phyloP scores from a whole-genome alignment of 1,284 basidiomycete genomes.

The Porodaedalea pini region DNA sequence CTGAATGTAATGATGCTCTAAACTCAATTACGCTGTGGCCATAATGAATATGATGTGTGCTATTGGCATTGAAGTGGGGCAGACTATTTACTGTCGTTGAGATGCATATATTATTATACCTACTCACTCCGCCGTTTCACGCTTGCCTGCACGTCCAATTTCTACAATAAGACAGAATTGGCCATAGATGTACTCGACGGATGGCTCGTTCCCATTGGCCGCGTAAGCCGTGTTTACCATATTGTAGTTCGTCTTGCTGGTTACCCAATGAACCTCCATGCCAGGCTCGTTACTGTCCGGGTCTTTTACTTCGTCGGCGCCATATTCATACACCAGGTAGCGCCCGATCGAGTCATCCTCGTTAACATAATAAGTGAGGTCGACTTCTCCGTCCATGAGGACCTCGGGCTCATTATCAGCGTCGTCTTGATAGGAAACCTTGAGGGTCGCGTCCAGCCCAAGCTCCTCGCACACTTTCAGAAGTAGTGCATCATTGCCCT shows the following conservation, averaged over 20 bases:
- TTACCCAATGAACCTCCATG: not conserved
- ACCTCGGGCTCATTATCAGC: not conserved
- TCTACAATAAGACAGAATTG: conserved; percentile 25
- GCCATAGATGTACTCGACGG: not conserved
- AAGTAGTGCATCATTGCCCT: conserved; percentile 28
- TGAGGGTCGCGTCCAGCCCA: not conserved
- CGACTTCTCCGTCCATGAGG: not conserved
- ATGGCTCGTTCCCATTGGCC: not conserved
- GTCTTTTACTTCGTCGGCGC: not conserved
- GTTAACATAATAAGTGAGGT: not conserved
- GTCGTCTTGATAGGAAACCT: conserved; percentile 9
- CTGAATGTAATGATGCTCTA: no score
- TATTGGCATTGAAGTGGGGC: no score
- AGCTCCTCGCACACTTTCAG: conserved; percentile 14
- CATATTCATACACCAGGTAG: not conserved
- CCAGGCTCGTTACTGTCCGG: not conserved
- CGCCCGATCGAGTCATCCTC: not conserved
- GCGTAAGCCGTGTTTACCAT: not conserved
- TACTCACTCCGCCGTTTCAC: no score
- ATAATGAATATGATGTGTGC: no score
- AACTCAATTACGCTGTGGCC: no score
- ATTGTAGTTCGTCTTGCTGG: not conserved
- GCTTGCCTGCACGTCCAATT: no score
- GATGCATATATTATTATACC: no score
- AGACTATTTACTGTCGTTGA: no score